phyloP scores from a whole-genome alignment of 2,329 filamentous ascomycete species.

The Ambrosiella cleistominuta region DNA sequence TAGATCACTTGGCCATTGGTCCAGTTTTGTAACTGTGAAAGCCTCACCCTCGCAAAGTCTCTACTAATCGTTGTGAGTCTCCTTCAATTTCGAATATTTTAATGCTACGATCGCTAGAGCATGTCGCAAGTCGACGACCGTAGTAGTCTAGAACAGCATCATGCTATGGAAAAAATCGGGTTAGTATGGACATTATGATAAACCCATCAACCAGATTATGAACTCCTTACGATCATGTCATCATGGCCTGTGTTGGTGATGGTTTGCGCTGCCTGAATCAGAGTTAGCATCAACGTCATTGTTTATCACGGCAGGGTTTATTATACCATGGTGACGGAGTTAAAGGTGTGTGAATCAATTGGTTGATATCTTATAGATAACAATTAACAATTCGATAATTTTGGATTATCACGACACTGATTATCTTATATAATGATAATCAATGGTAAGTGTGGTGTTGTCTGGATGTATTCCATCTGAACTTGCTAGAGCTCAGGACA shows the following conservation, averaged over 20 bases:
- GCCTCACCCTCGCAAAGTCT: constrained; percentile 80
- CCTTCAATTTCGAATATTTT: constrained; percentile 98
- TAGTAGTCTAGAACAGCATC: constrained; percentile 99
- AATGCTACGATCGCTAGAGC: constrained; percentile 94
- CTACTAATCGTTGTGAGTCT: constrained; percentile 71
- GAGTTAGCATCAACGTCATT: neutral
- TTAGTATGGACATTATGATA: constrained; percentile 11
- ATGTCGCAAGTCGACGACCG: constrained; percentile 85
- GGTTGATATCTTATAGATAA: constrained; percentile 7
- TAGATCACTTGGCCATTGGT: neutral
- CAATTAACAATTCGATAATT: neutral
- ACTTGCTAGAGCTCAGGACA: constrained; percentile 8
- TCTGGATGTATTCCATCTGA: neutral
- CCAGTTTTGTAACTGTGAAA: neutral
- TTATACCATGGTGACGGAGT: neutral
- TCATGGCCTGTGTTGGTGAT: constrained; percentile 49
- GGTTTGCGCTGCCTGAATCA: constrained; percentile 25
- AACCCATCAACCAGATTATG: constrained; percentile 1
- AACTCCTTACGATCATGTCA: constrained; percentile 89
- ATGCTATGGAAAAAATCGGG: constrained; percentile 39
- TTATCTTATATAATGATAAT: neutral
- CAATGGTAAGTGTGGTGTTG: neutral
- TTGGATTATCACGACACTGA: neutral
- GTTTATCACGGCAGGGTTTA: neutral
- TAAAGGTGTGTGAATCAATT: neutral